Base-by-base conservation (phyloP, 345 rosid species). In the Camelina hispida region DNA sequence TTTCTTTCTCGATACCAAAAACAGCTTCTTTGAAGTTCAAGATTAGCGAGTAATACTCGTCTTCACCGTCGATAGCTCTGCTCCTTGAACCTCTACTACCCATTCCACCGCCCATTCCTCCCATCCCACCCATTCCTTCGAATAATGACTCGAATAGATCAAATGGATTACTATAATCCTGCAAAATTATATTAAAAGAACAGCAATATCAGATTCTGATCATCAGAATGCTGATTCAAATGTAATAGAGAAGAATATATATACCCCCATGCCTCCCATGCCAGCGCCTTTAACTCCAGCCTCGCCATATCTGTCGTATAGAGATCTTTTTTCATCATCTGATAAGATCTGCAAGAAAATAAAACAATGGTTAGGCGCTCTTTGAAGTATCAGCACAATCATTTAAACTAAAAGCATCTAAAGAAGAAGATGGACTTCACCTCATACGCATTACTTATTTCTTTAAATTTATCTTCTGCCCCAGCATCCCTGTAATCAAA, bases 391-490 rank as follows among this genome's bases (percentile, higher is more conserved):
- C 40, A 47, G 34, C 15, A 59, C 25, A 57, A 30, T 23, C n/a
- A 37, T 3, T 6, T 13, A 43, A 23, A 30, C n/a, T 34, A 32
- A 15, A 66, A 32, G 30, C 54, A 72, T 43, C 65, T 15, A 68
- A 80, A 23, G 53, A 50, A 79, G 58, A 50, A 79, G 47, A 52
- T 43, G 38, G 50, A 71, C n/a, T 73, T 79, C 66, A 91, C 99
- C 97, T 96, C 99, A 23, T 96, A 96, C 9, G 98, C 99, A 79
- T 96, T 96, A 64, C 99, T 91, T 75, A 96, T 96, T 47, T 96
- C 97, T 90, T 93, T 96, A 78, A 96, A 93, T 76, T 91, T 93
- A 81, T 85, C 85, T 74, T 96, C 99, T 38, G 98, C 97, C 13
- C 87, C 93, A 32, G 97, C 73, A 9, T 96, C 98, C 80, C 99